A percentile compares a stretch with the other conserved stretches of the same genome.
Conservation (phyloP, 1,284 basidiomycete species). For the Apiotrichum gracile region DNA sequence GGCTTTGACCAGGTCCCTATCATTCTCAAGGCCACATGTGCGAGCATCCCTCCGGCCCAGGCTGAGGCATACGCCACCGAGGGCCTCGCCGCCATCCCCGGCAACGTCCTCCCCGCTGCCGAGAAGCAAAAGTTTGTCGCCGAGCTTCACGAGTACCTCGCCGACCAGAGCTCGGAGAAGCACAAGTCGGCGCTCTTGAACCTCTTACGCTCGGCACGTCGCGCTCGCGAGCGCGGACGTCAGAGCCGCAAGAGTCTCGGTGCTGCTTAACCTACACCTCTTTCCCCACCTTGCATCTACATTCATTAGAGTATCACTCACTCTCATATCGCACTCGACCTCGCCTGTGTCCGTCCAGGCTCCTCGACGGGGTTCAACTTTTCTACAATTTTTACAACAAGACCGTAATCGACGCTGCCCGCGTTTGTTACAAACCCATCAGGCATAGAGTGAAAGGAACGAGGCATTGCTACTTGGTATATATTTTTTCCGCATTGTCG, state of each 20-base stretch:
- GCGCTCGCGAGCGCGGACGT: slow-evolving; percentile 31
- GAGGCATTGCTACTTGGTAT: no score
- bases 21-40: slow-evolving; percentile 66
- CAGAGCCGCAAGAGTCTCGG: slow-evolving; percentile 19
- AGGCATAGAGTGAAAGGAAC: no score
- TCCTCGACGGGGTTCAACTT: no score
- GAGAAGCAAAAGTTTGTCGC: slow-evolving; percentile 70
- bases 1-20: slow-evolving; percentile 66
- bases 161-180: slow-evolving; percentile 13
- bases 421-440: no score
- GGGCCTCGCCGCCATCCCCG: slow-evolving; percentile 65
- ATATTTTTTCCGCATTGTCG: no score
- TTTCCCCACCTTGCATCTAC: no score
- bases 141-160: slow-evolving; percentile 64
- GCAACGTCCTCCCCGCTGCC: slow-evolving; percentile 57
- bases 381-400: no score
- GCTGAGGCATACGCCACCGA: slow-evolving; percentile 66
- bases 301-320: no score
- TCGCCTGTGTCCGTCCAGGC: no score
- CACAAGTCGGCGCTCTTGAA: slow-evolving; percentile 29
- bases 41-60: slow-evolving; percentile 59
- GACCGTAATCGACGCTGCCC: no score
- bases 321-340: no score
- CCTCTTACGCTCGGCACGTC: slow-evolving; percentile 35
- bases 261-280: not conserved